Base-by-base conservation (phyloP, 768 basidiomycete species). In the Suillus subluteus region DNA sequence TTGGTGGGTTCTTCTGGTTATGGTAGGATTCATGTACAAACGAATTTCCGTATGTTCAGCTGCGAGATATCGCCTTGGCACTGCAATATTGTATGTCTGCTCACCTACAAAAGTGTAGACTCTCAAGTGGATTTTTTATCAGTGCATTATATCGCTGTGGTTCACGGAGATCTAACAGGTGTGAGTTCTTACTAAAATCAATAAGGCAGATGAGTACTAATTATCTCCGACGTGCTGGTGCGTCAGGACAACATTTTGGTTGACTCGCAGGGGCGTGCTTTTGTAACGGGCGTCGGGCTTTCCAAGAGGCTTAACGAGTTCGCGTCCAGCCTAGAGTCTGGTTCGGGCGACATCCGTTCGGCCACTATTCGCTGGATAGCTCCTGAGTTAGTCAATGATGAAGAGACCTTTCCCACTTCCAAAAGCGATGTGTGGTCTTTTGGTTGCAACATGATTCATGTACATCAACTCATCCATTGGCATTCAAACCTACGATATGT, bases 221-320 rank as follows among this genome's bases (percentile, higher is more conserved):
- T 44, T 15, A 37, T 12, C 35, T 37, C 30, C 13, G 3, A 50
- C 15, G 6, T 26, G 6, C 48, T 7, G 48, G 48, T 43, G 41
- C 7, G 15, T 6, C 13, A 67, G 81, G 76, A 79, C 0, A 84
- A 83, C 67, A 77, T 84, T 55, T 75, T 83, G n/a, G 77, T 84
- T 58, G 79, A 81, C 65, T 76, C 78, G 65, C 66, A 80, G 32
- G 75, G 78, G n/a, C 76, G 76, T 41, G 82, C 78, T 8, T 75
- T 76, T 21, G 69, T 84, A 18, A 79, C 79, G 66, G 83, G 83
- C 65, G 83, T 83, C 65, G 82, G 82, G 2, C 71, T 83, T 11
- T 83, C 82, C n/a, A 79, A 68, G 30, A 77, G 82, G 38, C 58
- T 58, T 2, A 23, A 58, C 4, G 58, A 58, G 13, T 6, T 58